Conservation (phyloP, 2,329 filamentous ascomycete species). For the Aspergillus aculeatinus region DNA sequence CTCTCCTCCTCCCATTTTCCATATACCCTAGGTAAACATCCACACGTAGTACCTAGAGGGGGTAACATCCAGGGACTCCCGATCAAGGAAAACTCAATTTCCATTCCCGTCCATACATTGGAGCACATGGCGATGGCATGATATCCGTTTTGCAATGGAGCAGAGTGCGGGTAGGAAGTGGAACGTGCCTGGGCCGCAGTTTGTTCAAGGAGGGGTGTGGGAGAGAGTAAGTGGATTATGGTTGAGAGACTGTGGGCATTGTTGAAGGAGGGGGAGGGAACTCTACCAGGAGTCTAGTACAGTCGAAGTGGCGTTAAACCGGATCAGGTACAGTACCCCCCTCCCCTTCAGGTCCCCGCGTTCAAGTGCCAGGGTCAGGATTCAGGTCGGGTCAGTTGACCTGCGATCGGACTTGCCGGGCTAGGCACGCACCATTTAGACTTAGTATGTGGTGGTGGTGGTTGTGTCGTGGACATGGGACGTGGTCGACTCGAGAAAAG, state of each 20-base stretch:
- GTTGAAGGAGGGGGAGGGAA: no score
- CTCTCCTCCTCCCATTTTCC: not conserved
- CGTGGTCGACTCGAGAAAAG: not conserved
- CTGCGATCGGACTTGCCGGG: conserved; percentile 18
- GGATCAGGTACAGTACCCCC: not conserved
- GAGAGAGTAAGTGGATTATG: no score
- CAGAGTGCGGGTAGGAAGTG: not conserved
- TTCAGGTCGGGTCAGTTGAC: conserved; percentile 19
- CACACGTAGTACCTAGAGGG: no score
- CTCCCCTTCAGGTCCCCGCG: not conserved
- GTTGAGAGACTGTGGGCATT: no score
- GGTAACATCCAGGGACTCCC: not conserved
- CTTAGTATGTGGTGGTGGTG: no score
- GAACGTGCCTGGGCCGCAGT: not conserved
- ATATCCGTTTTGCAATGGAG: not conserved
- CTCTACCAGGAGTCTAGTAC: no score
- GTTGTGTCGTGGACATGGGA: not conserved
- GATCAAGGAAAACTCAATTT: not conserved
- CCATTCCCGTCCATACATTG: not conserved
- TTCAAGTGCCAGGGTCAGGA: not conserved
- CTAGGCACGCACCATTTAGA: not conserved
- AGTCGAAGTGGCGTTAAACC: not conserved
- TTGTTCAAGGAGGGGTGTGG: not conserved
- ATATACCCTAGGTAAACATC: not conserved
- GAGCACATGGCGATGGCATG: not conserved